phyloP scores from a whole-genome alignment of 2,329 filamentous ascomycete genomes.

The Microcyclospora tardicrescens region DNA sequence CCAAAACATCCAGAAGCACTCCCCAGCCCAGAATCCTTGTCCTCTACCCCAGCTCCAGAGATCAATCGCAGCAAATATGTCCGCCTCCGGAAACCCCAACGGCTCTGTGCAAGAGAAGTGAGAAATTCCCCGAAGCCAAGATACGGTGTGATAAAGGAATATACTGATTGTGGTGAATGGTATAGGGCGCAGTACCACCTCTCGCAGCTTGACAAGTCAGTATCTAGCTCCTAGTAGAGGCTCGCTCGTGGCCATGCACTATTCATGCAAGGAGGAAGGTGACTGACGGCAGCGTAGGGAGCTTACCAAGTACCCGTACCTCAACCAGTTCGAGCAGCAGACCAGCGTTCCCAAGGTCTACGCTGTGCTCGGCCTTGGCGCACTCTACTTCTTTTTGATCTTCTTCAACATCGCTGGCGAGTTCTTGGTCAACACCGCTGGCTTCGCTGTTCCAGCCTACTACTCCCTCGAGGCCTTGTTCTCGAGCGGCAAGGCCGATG shows the following conservation, averaged over 20 bases:
- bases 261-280: background rate
- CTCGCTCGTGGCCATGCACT: background rate
- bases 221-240: constrained; percentile 22
- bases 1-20: too few relatives aligned
- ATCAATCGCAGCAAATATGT: too few relatives aligned
- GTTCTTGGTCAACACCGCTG: constrained; percentile 75
- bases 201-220: constrained; percentile 71
- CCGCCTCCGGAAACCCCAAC: background rate
- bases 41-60: too few relatives aligned
- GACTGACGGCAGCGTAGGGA: constrained; percentile 27
- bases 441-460: constrained; percentile 71
- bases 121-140: background rate
- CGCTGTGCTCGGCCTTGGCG: constrained; percentile 59
- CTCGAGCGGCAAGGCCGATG: constrained; percentile 56
- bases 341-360: constrained; percentile 76
- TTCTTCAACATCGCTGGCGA: constrained; percentile 86
- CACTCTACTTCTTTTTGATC: constrained; percentile 81
- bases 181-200: constrained; percentile 43
- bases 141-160: background rate
- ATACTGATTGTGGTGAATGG: constrained; percentile 1
- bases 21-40: too few relatives aligned
- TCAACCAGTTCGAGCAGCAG: constrained; percentile 79
- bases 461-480: constrained; percentile 73
- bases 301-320: constrained; percentile 73
- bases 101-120: constrained; percentile 6